A percentile compares a stretch with the other conserved stretches of the same genome.
Conservation (phyloP, 2,329 filamentous ascomycete species). For the Arthrocladium fulminans region DNA sequence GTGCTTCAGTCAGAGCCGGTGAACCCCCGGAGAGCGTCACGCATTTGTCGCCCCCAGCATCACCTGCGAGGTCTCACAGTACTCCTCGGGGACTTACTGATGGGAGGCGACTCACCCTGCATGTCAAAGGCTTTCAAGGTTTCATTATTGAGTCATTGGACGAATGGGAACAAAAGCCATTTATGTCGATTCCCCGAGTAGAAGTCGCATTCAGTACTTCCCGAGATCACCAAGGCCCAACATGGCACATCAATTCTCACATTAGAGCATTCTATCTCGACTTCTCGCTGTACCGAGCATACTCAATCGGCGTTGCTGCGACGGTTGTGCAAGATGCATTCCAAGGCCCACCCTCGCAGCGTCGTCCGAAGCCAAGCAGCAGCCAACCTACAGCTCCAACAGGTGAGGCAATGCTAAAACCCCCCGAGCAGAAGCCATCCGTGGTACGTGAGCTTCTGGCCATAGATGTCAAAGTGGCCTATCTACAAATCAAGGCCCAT, state of each 20-base stretch:
- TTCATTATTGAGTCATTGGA: slow-evolving; percentile 85
- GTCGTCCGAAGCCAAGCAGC: neutral
- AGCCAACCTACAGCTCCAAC: neutral
- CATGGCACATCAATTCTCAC: slow-evolving; percentile 78
- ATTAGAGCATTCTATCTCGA: slow-evolving; percentile 71
- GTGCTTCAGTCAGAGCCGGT: slow-evolving; percentile 60
- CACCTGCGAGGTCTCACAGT: slow-evolving; percentile 37
- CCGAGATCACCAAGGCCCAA: slow-evolving; percentile 76
- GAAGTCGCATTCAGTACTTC: slow-evolving; percentile 78
- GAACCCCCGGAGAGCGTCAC: slow-evolving; percentile 49
- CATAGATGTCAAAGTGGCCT: slow-evolving; percentile 68
- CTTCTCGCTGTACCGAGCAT: slow-evolving; percentile 91
- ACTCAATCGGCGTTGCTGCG: slow-evolving; percentile 72
- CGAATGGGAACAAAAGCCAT: slow-evolving; percentile 74
- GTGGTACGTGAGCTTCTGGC: slow-evolving; percentile 58
- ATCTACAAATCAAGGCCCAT: slow-evolving; percentile 79
- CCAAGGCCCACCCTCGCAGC: slow-evolving; percentile 23
- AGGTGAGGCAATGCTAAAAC: slow-evolving; percentile 17
- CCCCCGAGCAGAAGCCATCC: slow-evolving; percentile 15
- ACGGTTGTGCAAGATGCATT: slow-evolving; percentile 68
- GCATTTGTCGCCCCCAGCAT: slow-evolving; percentile 42
- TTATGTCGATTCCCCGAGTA: slow-evolving; percentile 74
- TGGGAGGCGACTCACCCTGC: slow-evolving; percentile 70
- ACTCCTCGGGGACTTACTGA: slow-evolving; percentile 48
- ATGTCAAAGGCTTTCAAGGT: slow-evolving; percentile 75